Evolutionary conservation across 2,329 filamentous ascomycete species (phyloP).

Genomic region (Coniochaeta sp.): DNA sequence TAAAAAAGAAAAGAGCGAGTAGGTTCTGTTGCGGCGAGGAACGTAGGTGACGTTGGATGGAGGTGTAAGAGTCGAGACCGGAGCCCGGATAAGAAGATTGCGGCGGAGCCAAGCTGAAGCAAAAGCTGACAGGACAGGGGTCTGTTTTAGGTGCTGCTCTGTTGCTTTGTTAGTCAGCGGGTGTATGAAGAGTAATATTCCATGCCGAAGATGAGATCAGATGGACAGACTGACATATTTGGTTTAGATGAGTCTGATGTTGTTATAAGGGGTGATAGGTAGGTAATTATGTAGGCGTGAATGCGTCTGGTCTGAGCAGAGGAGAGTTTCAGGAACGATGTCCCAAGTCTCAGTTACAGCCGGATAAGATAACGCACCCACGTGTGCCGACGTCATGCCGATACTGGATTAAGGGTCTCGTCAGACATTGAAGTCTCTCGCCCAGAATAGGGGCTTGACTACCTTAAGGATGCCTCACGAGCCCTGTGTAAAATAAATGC

Average conservation of each 20-base stretch:
- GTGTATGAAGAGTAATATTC: too few species aligned
- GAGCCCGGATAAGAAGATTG: neutral
- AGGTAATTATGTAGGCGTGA: neutral
- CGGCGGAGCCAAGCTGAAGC: constrained; percentile 1
- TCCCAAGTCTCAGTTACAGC: neutral
- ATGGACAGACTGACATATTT: too few species aligned
- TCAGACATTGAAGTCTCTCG: too few species aligned
- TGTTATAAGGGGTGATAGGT: neutral
- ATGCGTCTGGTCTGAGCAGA: neutral
- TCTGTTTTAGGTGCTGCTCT: neutral
- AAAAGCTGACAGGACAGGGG: neutral
- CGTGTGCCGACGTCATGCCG: neutral
- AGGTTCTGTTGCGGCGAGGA: neutral
- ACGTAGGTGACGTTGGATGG: neutral
- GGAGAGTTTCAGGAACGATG: too few species aligned
- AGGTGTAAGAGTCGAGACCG: neutral
- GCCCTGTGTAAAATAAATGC: neutral
- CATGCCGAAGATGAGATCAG: too few species aligned
- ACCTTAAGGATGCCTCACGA: too few species aligned
- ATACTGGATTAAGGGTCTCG: neutral
- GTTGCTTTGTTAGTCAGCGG: neutral
- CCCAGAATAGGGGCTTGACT: too few species aligned
- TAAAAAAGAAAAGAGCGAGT: neutral
- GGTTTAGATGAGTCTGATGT: neutral
- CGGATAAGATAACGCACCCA: neutral